Percentiles rank a stretch among this genome's conserved stretches.
These are phyloP conservation scores for Metschnikowia picachoensis DNA, from an alignment of 805 yeast genomes.

Conservation along the genomic window DNA sequence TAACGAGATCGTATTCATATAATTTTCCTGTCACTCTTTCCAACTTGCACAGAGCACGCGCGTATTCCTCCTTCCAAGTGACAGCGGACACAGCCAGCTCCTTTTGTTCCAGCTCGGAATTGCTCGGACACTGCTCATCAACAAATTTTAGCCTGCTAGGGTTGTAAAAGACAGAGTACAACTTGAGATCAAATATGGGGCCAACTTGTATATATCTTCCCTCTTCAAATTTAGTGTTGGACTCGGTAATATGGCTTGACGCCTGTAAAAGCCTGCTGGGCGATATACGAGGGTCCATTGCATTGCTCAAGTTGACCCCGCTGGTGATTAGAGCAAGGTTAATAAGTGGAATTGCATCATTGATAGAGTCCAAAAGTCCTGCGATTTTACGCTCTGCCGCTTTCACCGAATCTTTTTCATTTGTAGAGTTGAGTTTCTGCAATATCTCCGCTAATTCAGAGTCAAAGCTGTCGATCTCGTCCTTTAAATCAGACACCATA, in stretches of 20 bases:
- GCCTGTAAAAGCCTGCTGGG: conserved; percentile 69
- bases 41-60: conserved; percentile 49
- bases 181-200: conserved; percentile 52
- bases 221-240: conserved; percentile 27
- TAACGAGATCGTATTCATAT: conserved; percentile 43
- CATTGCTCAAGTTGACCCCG: conserved; percentile 55
- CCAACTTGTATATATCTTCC: conserved; percentile 42
- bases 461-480: conserved; percentile 57
- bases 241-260: conserved; percentile 39
- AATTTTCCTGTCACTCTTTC: conserved; percentile 20
- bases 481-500: conserved; percentile 51
- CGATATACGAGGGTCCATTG: conserved; percentile 50
- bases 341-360: conserved; percentile 65
- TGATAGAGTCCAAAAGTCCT: conserved; percentile 48
- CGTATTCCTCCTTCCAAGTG: conserved; percentile 71
- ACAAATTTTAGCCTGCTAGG: conserved; percentile 40
- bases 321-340: conserved; percentile 64
- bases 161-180: conserved; percentile 62
- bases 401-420: conserved; percentile 36
- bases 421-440: conserved; percentile 24
- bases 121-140: conserved; percentile 12
- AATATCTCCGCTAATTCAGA: conserved; percentile 41
- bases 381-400: conserved; percentile 50
- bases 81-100: conserved; percentile 26
- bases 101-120: neutral